Evolutionary conservation across 495 filamentous ascomycete species (phyloP).

Genomic region (Ascodesmis nigricans): DNA sequence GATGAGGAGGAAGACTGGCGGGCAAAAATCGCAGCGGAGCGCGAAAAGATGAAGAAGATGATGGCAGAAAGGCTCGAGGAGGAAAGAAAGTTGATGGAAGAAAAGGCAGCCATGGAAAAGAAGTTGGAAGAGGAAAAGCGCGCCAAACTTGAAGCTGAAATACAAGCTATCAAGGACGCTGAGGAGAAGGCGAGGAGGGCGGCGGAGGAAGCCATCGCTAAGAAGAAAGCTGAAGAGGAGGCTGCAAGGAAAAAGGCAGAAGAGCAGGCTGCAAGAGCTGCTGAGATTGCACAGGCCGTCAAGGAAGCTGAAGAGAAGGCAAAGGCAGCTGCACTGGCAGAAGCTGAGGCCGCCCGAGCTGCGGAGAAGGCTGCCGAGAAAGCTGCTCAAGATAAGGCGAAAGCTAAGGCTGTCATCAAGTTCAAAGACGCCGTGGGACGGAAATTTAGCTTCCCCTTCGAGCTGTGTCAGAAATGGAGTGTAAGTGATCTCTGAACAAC

Average conservation of each 20-base stretch:
- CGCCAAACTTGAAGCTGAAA: slow-evolving; percentile 19
- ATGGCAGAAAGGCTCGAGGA: slow-evolving; percentile 19
- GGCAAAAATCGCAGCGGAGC: slow-evolving; percentile 13
- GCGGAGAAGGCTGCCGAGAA: slow-evolving; percentile 24
- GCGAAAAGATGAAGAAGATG: slow-evolving; percentile 9
- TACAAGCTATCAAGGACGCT: slow-evolving; percentile 22
- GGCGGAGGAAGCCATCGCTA: not conserved
- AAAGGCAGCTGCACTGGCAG: slow-evolving; percentile 9
- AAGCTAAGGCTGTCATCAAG: slow-evolving; percentile 33
- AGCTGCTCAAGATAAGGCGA: slow-evolving; percentile 23
- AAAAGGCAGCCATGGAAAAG: slow-evolving; percentile 17
- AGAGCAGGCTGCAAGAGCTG: slow-evolving; percentile 16
- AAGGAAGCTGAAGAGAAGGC: slow-evolving; percentile 11
- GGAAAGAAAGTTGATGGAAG: slow-evolving; percentile 17
- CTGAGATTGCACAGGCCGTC: slow-evolving; percentile 7
- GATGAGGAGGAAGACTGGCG: slow-evolving; percentile 13
- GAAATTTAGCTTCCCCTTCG: slow-evolving; percentile 42
- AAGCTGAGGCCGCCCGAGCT: slow-evolving; percentile 23
- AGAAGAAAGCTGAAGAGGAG: slow-evolving; percentile 12
- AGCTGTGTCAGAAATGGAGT: slow-evolving; percentile 43
- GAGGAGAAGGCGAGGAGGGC: slow-evolving; percentile 24
- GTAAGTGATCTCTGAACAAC: slow-evolving; percentile 23
- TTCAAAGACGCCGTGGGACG: slow-evolving; percentile 45
- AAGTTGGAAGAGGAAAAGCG: slow-evolving; percentile 23
- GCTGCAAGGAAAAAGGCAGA: slow-evolving; percentile 20